A percentile compares a stretch with the other conserved stretches of the same genome.
phyloP scores from a whole-genome alignment of 257 asterid species.

The Rhazya stricta region DNA sequence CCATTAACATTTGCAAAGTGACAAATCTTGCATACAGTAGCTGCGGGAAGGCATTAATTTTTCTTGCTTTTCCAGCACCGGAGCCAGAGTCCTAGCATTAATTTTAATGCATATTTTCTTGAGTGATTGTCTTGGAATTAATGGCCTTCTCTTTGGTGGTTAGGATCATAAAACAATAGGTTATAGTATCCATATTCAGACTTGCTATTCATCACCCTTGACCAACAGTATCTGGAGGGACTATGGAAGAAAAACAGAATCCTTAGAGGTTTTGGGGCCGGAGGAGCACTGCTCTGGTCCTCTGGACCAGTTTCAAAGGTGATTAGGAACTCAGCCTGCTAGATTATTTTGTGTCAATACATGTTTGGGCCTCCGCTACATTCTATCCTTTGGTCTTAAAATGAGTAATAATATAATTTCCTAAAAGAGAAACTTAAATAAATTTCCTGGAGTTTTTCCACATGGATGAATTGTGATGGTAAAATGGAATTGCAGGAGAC shows the following conservation, averaged over 20 bases:
- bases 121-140: neutral
- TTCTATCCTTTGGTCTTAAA: too few relatives aligned
- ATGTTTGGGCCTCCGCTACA: too few relatives aligned
- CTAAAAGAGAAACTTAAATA: neutral
- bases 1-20: slow-evolving; percentile 4
- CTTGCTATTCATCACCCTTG: neutral
- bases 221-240: neutral
- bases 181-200: neutral
- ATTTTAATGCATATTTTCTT: neutral
- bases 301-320: too few relatives aligned
- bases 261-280: neutral
- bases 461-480: neutral
- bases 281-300: too few relatives aligned
- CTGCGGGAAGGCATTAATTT: slow-evolving; percentile 7
- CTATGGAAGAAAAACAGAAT: neutral
- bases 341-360: too few relatives aligned
- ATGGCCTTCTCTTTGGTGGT: neutral
- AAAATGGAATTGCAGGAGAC: too few relatives aligned
- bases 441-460: neutral
- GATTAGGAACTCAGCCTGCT: too few relatives aligned
- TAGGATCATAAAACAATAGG: neutral
- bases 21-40: slow-evolving; percentile 27
- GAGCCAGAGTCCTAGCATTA: neutral
- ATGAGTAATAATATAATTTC: too few relatives aligned
- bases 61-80: neutral